Conservation (phyloP, 1,284 basidiomycete genomes). For the Ceraceosorus bombacis region DNA sequence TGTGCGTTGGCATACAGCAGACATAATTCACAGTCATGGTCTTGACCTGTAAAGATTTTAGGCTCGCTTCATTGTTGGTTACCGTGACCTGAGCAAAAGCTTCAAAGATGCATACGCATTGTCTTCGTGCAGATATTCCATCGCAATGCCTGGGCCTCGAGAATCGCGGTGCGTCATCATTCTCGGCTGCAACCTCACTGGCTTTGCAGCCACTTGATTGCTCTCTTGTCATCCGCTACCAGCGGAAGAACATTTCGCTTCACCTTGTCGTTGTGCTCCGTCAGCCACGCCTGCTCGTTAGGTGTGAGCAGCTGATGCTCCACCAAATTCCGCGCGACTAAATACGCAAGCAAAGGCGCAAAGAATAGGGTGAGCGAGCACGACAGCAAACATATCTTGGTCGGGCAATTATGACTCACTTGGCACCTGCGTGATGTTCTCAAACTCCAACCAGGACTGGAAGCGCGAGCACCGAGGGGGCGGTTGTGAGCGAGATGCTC, state of each 20-base stretch:
- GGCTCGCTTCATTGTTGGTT: too few relatives aligned
- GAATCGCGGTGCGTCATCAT: too few relatives aligned
- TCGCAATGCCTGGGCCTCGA: too few relatives aligned
- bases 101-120: too few relatives aligned
- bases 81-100: too few relatives aligned
- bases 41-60: too few relatives aligned
- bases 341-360: not conserved
- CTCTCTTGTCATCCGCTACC: conserved; percentile 34
- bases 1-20: too few relatives aligned
- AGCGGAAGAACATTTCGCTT: conserved; percentile 32
- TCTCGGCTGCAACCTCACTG: conserved; percentile 14
- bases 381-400: not conserved
- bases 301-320: conserved; percentile 36
- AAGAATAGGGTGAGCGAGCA: not conserved
- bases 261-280: conserved; percentile 45
- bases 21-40: too few relatives aligned
- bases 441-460: conserved; percentile 46
- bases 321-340: conserved; percentile 36
- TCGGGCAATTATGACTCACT: conserved; percentile 8
- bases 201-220: conserved; percentile 30
- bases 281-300: conserved; percentile 45
- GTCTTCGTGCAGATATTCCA: too few relatives aligned
- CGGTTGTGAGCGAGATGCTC: not conserved
- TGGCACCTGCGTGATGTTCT: conserved; percentile 48
- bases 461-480: not conserved